phyloP scores from a whole-genome alignment of 2,329 filamentous ascomycete species.

The Fusarium falciforme region DNA sequence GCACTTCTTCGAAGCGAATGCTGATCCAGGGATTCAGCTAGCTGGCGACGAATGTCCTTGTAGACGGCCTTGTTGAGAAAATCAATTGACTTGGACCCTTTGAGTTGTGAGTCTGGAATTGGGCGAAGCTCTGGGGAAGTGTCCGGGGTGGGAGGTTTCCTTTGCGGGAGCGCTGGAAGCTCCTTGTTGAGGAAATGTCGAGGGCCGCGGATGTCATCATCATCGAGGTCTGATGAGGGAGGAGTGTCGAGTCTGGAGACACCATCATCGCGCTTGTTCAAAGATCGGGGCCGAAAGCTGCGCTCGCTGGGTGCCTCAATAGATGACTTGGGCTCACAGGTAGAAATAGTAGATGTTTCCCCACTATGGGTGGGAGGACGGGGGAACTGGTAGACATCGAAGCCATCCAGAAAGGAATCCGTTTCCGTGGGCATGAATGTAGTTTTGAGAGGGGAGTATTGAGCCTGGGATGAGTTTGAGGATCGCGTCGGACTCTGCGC shows the following conservation, averaged over 20 bases:
- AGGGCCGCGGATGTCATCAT: conserved; percentile 36
- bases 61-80: conserved; percentile 43
- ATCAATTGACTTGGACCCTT: conserved; percentile 44
- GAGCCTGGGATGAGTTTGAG: conserved; percentile 24
- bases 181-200: conserved; percentile 42
- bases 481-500: conserved; percentile 21
- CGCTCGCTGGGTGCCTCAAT: conserved; percentile 40
- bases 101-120: conserved; percentile 41
- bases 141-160: conserved; percentile 47
- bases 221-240: conserved; percentile 49
- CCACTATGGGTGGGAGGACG: conserved; percentile 46
- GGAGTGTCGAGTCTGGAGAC: conserved; percentile 47
- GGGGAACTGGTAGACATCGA: conserved; percentile 54
- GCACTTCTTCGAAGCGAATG: conserved; percentile 40
- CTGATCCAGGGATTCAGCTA: conserved; percentile 42
- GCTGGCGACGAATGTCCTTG: conserved; percentile 42
- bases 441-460: conserved; percentile 38
- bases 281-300: conserved; percentile 42
- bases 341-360: conserved; percentile 41
- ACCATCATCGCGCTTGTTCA: conserved; percentile 34
- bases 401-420: conserved; percentile 43
- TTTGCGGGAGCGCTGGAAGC: conserved; percentile 42
- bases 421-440: conserved; percentile 42
- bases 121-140: conserved; percentile 51
- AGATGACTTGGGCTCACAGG: conserved; percentile 34